Evolutionary conservation across 2,329 filamentous ascomycete genomes (phyloP).

Genomic region (Mycosphaerella sp.): DNA sequence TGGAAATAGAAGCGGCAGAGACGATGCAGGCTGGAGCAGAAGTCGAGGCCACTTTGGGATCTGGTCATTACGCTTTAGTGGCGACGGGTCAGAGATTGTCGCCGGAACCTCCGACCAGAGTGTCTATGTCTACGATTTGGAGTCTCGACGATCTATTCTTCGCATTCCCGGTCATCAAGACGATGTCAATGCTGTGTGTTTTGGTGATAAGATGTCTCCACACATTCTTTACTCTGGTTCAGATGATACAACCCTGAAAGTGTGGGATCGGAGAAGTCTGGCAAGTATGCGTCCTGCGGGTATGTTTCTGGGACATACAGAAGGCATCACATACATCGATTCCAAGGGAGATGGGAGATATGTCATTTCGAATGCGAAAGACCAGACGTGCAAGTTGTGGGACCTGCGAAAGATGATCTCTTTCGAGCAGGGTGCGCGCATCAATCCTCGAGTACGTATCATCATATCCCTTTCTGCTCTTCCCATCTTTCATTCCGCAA

Average conservation of each 20-base stretch:
- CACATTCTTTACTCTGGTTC: constrained; percentile 95
- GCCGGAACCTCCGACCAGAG: constrained; percentile 75
- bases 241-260: constrained; percentile 87
- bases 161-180: constrained; percentile 71
- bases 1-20: constrained; percentile 22
- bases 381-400: constrained; percentile 97
- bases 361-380: constrained; percentile 88
- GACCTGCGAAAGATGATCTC: constrained; percentile 85
- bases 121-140: constrained; percentile 89
- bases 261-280: constrained; percentile 82
- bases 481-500: not conserved
- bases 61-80: constrained; percentile 88
- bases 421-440: constrained; percentile 55
- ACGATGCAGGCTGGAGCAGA: constrained; percentile 27
- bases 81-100: constrained; percentile 83
- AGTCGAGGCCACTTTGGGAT: constrained; percentile 41
- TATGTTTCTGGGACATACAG: constrained; percentile 59
- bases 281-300: constrained; percentile 57
- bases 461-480: too few species aligned
- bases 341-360: constrained; percentile 87
- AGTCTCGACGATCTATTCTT: constrained; percentile 68
- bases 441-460: constrained; percentile 44
- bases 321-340: constrained; percentile 61
- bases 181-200: constrained; percentile 96
- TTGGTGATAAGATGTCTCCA: constrained; percentile 79